Base-by-base conservation (phyloP, 495 filamentous ascomycete genomes). In the Ramalina peruviana region DNA sequence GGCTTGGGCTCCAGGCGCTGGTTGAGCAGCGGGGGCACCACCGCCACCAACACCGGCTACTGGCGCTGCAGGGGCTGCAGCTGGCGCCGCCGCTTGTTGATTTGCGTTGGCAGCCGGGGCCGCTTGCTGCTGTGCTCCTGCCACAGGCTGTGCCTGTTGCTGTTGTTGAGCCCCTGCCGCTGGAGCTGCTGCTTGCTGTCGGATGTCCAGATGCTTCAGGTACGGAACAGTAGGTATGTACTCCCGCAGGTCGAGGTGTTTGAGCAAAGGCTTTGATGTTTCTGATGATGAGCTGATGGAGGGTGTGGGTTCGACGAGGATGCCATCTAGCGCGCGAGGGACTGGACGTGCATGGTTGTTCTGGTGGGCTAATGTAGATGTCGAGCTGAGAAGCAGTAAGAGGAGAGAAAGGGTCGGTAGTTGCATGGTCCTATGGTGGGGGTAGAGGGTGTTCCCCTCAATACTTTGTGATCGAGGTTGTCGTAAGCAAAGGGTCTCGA, bases 1-100 rank as follows among this genome's bases (percentile, higher is more conserved):
- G 21, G 50, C 49, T 17, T 26, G 45, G 7, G 40, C 55, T 7
- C 19, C 37, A 20, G 44, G 46, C 2, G 52, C 46, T 7, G 51
- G 55, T 27, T 57, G 54, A 19, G 40, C 21, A 11, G 50, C 37
- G 0, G 38, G 45, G 3, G 21, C 40, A 1, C 54, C 54, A 2
- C 49, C 54, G 13, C 54, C 54, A 6, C 50, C 54, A 1, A 49
- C 54, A 33, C 50, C 54, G 9, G 42, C 54, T 12, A 40, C 40
- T 3, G 46, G 52, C 23, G 54, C 54, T 43, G 20, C 43, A 15
- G 37, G 30, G 1, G 41, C 53, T 3, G 44, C 40, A n/a, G 48
- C 23, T 3, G 48, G 48, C 20, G 54, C 54, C 13, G 50, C 37
- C 1, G 52, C 37, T 40, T 33, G 30, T 33, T 33, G 30, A 33